Evolutionary conservation across 192 early-diverging fungal genomes (phyloP).

Genomic region (Entomortierella beljakovae): DNA sequence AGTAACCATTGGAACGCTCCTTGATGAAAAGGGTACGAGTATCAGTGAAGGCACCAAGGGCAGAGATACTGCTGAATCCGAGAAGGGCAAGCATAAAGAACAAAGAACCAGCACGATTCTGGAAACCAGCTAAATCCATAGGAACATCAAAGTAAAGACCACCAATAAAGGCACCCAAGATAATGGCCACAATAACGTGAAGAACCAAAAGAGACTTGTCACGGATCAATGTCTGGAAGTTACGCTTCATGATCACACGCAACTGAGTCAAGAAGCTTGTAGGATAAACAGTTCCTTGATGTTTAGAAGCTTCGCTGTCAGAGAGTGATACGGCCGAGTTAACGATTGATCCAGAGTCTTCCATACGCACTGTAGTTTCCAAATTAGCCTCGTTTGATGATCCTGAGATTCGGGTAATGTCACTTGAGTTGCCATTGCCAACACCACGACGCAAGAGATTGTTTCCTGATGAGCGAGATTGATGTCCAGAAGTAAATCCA

Average conservation of each 20-base stretch:
- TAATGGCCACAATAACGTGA: conserved; percentile 64
- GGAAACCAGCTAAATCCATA: conserved; percentile 71
- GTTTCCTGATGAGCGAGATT: conserved; percentile 2
- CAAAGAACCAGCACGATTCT: conserved; percentile 77
- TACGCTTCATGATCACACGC: conserved; percentile 57
- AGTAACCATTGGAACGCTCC: conserved; percentile 64
- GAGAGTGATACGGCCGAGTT: conserved; percentile 16
- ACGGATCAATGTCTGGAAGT: conserved; percentile 58
- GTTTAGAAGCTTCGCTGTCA: neutral
- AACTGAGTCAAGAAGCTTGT: conserved; percentile 68
- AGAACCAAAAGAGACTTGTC: conserved; percentile 60
- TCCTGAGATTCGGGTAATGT: neutral
- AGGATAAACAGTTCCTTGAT: conserved; percentile 28
- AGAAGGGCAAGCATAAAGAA: conserved; percentile 79
- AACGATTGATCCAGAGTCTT: conserved; percentile 8
- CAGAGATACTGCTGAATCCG: conserved; percentile 75
- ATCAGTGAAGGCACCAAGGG: conserved; percentile 68
- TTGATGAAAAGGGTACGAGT: conserved; percentile 60
- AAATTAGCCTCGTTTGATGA: neutral
- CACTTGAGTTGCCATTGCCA: neutral
- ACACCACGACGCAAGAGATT: conserved; percentile 10
- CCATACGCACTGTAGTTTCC: conserved; percentile 28
- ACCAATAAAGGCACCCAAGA: conserved; percentile 74
- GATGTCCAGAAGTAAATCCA: neutral
- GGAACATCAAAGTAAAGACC: conserved; percentile 72